Base-by-base conservation (phyloP, 768 basidiomycete genomes). In the Sporobolomyces phaffii region DNA sequence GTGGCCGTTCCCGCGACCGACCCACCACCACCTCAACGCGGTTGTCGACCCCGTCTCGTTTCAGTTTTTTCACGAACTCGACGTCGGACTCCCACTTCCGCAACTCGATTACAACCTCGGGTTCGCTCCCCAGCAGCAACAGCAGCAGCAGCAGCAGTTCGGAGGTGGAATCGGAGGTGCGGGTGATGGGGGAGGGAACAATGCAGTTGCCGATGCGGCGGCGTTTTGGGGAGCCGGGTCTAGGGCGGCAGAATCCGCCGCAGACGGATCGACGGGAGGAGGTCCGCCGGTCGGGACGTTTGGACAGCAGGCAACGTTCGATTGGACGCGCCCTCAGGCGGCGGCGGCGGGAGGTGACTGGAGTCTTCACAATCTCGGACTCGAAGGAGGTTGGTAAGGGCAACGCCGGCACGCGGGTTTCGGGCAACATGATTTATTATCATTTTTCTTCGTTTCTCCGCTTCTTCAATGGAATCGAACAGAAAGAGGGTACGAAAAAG, bases 31-130 rank as follows among this genome's bases (percentile, higher is more conserved):
- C n/a, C 41, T 50, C 36, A 29, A 11, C 29, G 41, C 4, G 33
- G 33, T 47, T n/a, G 60, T 50, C 52, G 53, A 45, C 47, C 60
- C 52, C n/a, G 7, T 50, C 31, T 65, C 64, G 29, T 57, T 65
- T 33, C 41, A 51, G 15, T 59, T 65, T 33, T 65, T 59, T 38
- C 48, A 59, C n/a, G 64, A 65, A 41, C 49, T 65, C 47, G 40
- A 54, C 53, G 65, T 48, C 34, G 57, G 41, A 13, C 22, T 52
- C 3, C 36, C 62, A 15, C 28, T 49, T 13, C 3, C 24, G 22
- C 38, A 48, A 22, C 62, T 57, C 62, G 38, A 41, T n/a, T 49
- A 41, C 18, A 20, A 41, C 36, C 31, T 28, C n/a, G 14, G 17
- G 18, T 11, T 41, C 8, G 54, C 4, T n/a, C n/a, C n/a, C n/a